Conservation (phyloP, 306 rosid species). For the Fagus crenata region DNA sequence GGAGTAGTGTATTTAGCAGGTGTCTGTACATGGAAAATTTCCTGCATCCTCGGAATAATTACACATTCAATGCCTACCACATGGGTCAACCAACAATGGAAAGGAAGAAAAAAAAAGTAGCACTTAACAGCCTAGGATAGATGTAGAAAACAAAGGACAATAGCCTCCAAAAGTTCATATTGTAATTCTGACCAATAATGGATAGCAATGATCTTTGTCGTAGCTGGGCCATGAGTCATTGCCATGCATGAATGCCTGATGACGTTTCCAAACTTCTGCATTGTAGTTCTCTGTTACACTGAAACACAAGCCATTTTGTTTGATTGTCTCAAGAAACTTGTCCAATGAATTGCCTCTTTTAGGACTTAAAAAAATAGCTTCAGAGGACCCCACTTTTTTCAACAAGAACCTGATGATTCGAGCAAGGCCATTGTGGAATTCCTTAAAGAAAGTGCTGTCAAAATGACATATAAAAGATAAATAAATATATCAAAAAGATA, state of each 20-base stretch:
- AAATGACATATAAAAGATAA: slow-evolving; percentile 28
- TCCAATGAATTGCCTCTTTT: slow-evolving; percentile 73
- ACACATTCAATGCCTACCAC: slow-evolving; percentile 26
- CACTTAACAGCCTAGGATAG: slow-evolving; percentile 7
- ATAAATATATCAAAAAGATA: slow-evolving; percentile 30
- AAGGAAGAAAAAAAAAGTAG: too few relatives aligned
- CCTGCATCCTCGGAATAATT: slow-evolving; percentile 26
- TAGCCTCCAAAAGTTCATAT: slow-evolving; percentile 40
- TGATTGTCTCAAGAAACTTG: slow-evolving; percentile 56
- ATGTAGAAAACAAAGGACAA: slow-evolving; percentile 5
- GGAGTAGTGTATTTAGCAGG: slow-evolving; percentile 17
- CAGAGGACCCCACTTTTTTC: slow-evolving; percentile 50
- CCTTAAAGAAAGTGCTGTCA: slow-evolving; percentile 84
- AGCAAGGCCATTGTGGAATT: slow-evolving; percentile 72
- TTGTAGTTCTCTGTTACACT: slow-evolving; percentile 63
- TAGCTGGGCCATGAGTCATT: slow-evolving; percentile 67
- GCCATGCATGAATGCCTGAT: slow-evolving; percentile 51
- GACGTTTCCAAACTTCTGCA: slow-evolving; percentile 64
- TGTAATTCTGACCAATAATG: slow-evolving; percentile 62
- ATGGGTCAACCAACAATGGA: slow-evolving; percentile 23
- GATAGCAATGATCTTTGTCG: slow-evolving; percentile 75
- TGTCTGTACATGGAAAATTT: slow-evolving; percentile 34
- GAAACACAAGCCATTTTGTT: slow-evolving; percentile 57
- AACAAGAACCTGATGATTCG: slow-evolving; percentile 50
- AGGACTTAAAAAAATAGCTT: slow-evolving; percentile 77